Percentiles rank a stretch among this genome's conserved stretches.
Conservation (phyloP, 2,329 filamentous ascomycete species). For the Pyricularia sp. region DNA sequence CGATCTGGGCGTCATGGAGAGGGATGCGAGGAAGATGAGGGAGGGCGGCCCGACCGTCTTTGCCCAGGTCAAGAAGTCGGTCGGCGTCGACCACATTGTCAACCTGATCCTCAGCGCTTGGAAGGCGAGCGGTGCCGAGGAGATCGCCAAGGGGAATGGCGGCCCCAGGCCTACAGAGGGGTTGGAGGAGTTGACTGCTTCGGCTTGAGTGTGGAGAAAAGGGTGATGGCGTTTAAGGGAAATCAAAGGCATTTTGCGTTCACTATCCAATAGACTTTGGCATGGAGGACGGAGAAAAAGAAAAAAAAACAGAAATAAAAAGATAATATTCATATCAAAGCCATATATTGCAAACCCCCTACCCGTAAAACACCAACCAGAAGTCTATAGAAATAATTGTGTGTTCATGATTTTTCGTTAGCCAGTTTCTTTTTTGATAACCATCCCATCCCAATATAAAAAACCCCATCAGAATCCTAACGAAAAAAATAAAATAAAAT, state of each 20-base stretch:
- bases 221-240: not conserved
- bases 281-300: not conserved
- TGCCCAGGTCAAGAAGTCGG: conserved; percentile 88
- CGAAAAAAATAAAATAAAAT: too few species aligned
- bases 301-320: not conserved
- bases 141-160: conserved; percentile 37
- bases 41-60: conserved; percentile 94
- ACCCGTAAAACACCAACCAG: not conserved
- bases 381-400: not conserved
- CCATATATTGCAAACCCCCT: not conserved
- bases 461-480: not conserved
- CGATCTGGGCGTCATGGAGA: conserved; percentile 85
- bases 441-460: not conserved
- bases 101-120: conserved; percentile 82
- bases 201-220: conserved; percentile 8
- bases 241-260: conserved; percentile 1
- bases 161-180: conserved; percentile 46
- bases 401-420: not conserved
- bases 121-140: conserved; percentile 75
- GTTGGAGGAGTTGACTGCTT: conserved; percentile 28
- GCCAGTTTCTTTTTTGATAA: not conserved
- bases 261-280: not conserved
- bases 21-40: conserved; percentile 85
- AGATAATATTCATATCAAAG: not conserved
- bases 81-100: conserved; percentile 75